phyloP scores from a whole-genome alignment of 2,329 filamentous ascomycete species.

The Trichophyton rubrum region DNA sequence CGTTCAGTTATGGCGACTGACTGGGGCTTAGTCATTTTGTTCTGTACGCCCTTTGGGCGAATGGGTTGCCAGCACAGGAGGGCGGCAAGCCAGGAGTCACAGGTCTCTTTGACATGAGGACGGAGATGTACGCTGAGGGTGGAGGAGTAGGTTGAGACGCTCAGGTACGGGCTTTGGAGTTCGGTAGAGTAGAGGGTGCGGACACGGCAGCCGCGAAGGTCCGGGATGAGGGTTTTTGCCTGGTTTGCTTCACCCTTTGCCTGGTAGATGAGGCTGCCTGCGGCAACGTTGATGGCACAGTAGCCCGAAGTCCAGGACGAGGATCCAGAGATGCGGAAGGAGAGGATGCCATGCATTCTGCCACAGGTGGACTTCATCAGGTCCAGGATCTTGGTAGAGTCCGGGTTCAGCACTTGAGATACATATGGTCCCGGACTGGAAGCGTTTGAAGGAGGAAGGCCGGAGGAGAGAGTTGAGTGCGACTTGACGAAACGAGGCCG shows the following conservation, averaged over 20 bases:
- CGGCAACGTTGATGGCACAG: conserved; percentile 40
- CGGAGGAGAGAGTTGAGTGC: conserved; percentile 19
- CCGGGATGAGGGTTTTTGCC: conserved; percentile 38
- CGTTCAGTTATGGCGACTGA: conserved; percentile 33
- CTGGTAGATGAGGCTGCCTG: conserved; percentile 39
- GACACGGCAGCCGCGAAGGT: conserved; percentile 39
- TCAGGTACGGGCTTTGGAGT: conserved; percentile 35
- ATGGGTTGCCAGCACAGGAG: conserved; percentile 41
- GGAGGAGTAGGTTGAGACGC: conserved; percentile 37
- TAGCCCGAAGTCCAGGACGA: conserved; percentile 39
- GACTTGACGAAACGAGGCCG: conserved; percentile 25
- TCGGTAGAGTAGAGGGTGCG: conserved; percentile 37
- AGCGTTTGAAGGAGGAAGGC: conserved; percentile 16
- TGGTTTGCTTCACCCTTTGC: conserved; percentile 38
- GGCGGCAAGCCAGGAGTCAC: conserved; percentile 42
- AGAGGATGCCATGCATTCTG: conserved; percentile 42
- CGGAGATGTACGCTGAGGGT: conserved; percentile 36
- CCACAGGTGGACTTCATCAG: conserved; percentile 42
- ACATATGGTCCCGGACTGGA: conserved; percentile 22
- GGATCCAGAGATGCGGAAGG: conserved; percentile 33
- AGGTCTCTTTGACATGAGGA: conserved; percentile 39
- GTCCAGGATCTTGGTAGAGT: conserved; percentile 37
- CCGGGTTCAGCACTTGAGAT: conserved; percentile 31
- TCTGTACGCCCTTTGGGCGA: conserved; percentile 37
- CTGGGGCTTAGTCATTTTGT: conserved; percentile 40